phyloP scores from a whole-genome alignment of 768 basidiomycete genomes.

The Auriculariales sp. region DNA sequence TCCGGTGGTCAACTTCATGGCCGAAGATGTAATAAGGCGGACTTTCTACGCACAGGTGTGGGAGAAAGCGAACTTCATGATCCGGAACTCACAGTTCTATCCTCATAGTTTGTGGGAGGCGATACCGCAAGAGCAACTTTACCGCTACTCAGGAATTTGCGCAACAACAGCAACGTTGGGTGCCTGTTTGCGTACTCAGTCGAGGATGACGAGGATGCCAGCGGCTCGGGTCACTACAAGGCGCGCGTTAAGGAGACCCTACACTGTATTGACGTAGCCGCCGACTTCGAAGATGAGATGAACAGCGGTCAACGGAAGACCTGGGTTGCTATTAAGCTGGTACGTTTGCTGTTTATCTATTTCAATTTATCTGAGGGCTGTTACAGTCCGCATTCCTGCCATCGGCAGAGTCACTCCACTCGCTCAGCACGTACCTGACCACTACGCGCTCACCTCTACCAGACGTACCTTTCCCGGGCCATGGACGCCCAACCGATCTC shows the following conservation, averaged over 20 bases:
- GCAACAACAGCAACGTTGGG: slow-evolving; percentile 58
- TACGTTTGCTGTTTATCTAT: slow-evolving; percentile 20
- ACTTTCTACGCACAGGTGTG: slow-evolving; percentile 80
- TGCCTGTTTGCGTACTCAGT: slow-evolving; percentile 73
- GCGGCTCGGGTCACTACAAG: slow-evolving; percentile 27
- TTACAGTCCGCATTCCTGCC: slow-evolving; percentile 55
- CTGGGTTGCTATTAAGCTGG: slow-evolving; percentile 80
- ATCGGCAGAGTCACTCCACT: slow-evolving; percentile 41
- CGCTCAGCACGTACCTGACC: slow-evolving; percentile 44
- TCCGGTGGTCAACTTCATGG: slow-evolving; percentile 42
- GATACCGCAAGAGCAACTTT: slow-evolving; percentile 60
- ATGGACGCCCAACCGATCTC: slow-evolving; percentile 43
- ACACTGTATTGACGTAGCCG: slow-evolving; percentile 61
- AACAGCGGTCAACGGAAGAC: slow-evolving; percentile 31
- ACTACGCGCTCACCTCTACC: slow-evolving; percentile 22
- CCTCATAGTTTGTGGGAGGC: slow-evolving; percentile 72
- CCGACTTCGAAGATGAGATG: slow-evolving; percentile 56
- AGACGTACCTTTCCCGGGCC: slow-evolving; percentile 64
- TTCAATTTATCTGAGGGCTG: not conserved
- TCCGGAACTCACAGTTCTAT: not conserved
- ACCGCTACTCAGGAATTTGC: slow-evolving; percentile 46
- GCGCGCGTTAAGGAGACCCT: slow-evolving; percentile 63
- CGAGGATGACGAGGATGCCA: slow-evolving; percentile 51
- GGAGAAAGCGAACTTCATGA: not conserved
- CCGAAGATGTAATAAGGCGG: slow-evolving; percentile 51